These are phyloP conservation scores for Amylostereum areolatum DNA, from an alignment of 1,284 basidiomycete genomes.

Conservation along the genomic window DNA sequence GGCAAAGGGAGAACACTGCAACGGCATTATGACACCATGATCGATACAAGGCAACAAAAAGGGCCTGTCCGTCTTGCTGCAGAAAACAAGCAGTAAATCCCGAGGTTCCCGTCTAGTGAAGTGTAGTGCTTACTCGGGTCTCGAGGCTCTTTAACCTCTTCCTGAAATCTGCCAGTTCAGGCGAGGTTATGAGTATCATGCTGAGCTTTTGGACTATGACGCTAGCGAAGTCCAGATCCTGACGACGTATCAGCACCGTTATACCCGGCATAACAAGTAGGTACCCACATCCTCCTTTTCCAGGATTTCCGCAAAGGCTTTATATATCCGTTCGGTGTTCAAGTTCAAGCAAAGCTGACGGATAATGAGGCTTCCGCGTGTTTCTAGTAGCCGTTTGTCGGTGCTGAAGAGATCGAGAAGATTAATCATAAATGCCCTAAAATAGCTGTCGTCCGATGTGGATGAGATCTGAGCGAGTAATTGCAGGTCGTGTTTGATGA, in stretches of 20 bases:
- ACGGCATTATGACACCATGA: slow-evolving; percentile 99
- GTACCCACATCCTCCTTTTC: slow-evolving; percentile 87
- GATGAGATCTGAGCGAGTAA: slow-evolving; percentile 96
- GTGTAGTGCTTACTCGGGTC: slow-evolving; percentile 59
- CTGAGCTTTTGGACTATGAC: slow-evolving; percentile 97
- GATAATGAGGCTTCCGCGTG: slow-evolving; percentile 92
- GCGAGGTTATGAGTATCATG: slow-evolving; percentile 94
- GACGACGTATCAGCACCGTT: not conserved
- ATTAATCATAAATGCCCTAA: slow-evolving; percentile 93
- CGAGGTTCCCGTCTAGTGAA: too few relatives aligned
- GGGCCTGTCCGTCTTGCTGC: slow-evolving; percentile 87
- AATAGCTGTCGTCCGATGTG: slow-evolving; percentile 91
- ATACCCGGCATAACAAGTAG: slow-evolving; percentile 14
- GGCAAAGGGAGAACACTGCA: slow-evolving; percentile 91
- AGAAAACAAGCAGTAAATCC: not conserved
- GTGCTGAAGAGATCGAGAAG: slow-evolving; percentile 94
- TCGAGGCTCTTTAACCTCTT: slow-evolving; percentile 91
- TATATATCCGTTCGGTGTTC: slow-evolving; percentile 94
- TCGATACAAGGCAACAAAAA: slow-evolving; percentile 90
- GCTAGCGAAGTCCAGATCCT: slow-evolving; percentile 96
- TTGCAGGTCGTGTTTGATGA: slow-evolving; percentile 94
- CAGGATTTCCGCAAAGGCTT: slow-evolving; percentile 93
- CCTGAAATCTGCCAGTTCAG: slow-evolving; percentile 91
- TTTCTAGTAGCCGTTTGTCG: slow-evolving; percentile 86
- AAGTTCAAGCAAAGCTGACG: slow-evolving; percentile 92